Percentiles rank a stretch among this genome's conserved stretches.
phyloP scores from a whole-genome alignment of 805 yeast species.

The Saturnispora sekii region DNA sequence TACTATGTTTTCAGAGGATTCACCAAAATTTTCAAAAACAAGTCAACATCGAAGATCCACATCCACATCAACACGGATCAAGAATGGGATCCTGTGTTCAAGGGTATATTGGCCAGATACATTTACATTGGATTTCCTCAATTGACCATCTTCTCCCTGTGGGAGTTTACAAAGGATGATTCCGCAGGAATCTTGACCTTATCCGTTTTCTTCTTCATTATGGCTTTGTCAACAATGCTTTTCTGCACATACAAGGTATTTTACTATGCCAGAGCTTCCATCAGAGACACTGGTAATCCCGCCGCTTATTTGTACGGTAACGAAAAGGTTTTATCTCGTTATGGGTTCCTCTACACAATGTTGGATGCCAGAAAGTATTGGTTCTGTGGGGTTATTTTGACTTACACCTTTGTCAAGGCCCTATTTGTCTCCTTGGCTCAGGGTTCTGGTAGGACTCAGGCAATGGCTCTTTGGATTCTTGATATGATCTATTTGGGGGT shows the following conservation, averaged over 20 bases:
- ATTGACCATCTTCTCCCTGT: constrained; percentile 64
- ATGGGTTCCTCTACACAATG: constrained; percentile 87
- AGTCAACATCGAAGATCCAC: not conserved
- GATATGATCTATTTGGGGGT: constrained; percentile 63
- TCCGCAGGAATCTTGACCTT: constrained; percentile 83
- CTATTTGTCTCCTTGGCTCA: constrained; percentile 74
- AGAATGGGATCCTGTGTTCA: constrained; percentile 51
- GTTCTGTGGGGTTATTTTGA: constrained; percentile 63
- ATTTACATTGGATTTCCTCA: constrained; percentile 82
- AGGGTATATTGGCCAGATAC: constrained; percentile 73
- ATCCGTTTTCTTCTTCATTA: constrained; percentile 60
- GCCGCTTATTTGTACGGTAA: constrained; percentile 85
- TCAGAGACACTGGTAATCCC: constrained; percentile 57
- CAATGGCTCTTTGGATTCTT: constrained; percentile 61
- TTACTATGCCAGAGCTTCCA: constrained; percentile 53
- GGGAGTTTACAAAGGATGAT: constrained; percentile 78
- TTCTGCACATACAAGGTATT: constrained; percentile 61
- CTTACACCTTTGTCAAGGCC: constrained; percentile 56
- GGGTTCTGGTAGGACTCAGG: constrained; percentile 72
- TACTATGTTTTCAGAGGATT: constrained; percentile 40
- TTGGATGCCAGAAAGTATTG: constrained; percentile 72
- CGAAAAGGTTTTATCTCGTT: constrained; percentile 57
- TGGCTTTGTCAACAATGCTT: constrained; percentile 49
- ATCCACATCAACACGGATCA: constrained; percentile 30
- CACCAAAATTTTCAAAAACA: constrained; percentile 3